Evolutionary conservation across 176 grass and related monocot genomes (phyloP), one percentile per base, ranked within the genome.

Genomic region (Secale cereale): DNA sequence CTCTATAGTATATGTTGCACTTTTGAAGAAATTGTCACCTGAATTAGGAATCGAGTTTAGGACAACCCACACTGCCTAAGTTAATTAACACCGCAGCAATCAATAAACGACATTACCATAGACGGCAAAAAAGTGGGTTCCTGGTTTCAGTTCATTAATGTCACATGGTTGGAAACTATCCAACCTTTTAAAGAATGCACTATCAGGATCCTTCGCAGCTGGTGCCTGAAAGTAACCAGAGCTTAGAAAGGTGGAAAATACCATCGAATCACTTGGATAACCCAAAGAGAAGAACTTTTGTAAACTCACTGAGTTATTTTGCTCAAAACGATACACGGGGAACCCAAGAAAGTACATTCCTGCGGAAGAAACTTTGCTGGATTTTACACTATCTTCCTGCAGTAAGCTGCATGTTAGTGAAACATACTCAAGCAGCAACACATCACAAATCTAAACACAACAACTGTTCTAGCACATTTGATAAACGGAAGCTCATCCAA

Each of bases 21-120:
- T 97, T 86, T 82, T 97, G 62, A 99, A 99, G 87, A 99, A 99
- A 88, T 99, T 99, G 77, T 99, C 97, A 62, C 97, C 97, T 99
- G 71, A 64, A 78, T 82, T 39, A 82, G 85, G 70, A 78, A 57
- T 63, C 28, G 5, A 74, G 40, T 79, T 76, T 39, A 74, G 81
- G 9, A 76, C 70, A 57, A 37, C 77, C 8, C 9, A 2, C 25
- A 35, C 8, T 65, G 11, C 65, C 63, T 81, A 23, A 81, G 22
- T 40, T 62, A 83, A 78, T 67, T n/a, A 78, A 12, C 9, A 28
- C 25, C 78, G 63, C 57, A 70, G 12, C 69, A 65, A 33, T 26
- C 5, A 83, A 63, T 41, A 80, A 65, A n/a, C 11, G 5, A 39
- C 46, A 72, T 81, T 96, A 99, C 97, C 97, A 75, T 99, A 99